Percentiles rank a stretch among this genome's conserved stretches.
phyloP scores from a whole-genome alignment of 1,284 basidiomycete genomes.

The Porodaedalea pini region DNA sequence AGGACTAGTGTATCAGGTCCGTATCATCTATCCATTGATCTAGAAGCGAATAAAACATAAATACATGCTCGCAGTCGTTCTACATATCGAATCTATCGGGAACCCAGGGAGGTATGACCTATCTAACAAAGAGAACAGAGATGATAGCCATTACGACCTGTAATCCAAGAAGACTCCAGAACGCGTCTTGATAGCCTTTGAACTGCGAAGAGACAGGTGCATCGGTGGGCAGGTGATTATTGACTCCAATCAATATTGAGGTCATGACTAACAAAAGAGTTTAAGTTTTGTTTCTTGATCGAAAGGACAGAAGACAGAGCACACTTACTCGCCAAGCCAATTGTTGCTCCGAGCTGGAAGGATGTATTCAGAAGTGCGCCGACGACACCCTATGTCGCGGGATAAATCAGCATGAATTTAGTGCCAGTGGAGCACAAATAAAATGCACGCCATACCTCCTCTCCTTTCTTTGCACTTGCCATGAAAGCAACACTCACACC shows the following conservation, averaged over 20 bases:
- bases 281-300: neutral
- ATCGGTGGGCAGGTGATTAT: slow-evolving; percentile 13
- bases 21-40: too few species aligned
- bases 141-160: slow-evolving; percentile 10
- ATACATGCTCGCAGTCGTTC: too few species aligned
- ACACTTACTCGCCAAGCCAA: slow-evolving; percentile 20
- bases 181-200: slow-evolving; percentile 18
- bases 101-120: too few species aligned
- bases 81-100: too few species aligned
- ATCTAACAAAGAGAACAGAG: slow-evolving; percentile 14
- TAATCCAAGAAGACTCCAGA: slow-evolving; percentile 20
- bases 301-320: neutral
- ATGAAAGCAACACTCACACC: slow-evolving; percentile 16
- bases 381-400: slow-evolving; percentile 20
- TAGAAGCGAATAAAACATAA: too few species aligned
- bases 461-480: slow-evolving; percentile 18
- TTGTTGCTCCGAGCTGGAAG: slow-evolving; percentile 21
- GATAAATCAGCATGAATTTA: too few species aligned
- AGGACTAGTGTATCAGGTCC: too few species aligned
- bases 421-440: too few species aligned
- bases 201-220: neutral
- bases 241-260: slow-evolving; percentile 14
- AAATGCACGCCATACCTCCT: too few species aligned
- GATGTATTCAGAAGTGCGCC: slow-evolving; percentile 21
- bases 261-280: slow-evolving; percentile 11